phyloP scores from a whole-genome alignment of 208 protist species.

The Herpetomonas samuelpessoai region DNA sequence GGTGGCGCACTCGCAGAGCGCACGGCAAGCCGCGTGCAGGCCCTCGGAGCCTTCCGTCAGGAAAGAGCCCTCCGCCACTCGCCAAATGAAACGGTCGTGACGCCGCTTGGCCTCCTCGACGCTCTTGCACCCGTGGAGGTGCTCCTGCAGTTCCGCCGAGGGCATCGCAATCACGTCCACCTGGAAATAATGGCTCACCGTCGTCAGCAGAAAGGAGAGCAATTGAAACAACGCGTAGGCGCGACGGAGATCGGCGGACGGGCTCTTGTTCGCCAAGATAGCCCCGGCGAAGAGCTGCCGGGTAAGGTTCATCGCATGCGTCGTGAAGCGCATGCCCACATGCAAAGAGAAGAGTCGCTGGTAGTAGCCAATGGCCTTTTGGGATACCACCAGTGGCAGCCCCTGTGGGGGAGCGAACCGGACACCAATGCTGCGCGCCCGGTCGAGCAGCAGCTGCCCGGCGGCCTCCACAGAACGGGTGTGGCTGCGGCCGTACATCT shows the following conservation, averaged over 20 bases:
- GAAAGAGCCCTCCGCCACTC: constrained; percentile 65
- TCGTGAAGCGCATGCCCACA: constrained; percentile 53
- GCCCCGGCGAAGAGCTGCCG: constrained; percentile 58
- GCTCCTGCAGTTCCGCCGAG: constrained; percentile 34
- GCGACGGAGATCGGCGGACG: constrained; percentile 59
- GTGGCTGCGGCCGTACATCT: not conserved
- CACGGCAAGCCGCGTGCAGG: constrained; percentile 46
- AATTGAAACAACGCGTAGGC: constrained; percentile 62
- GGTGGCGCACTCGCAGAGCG: constrained; percentile 31
- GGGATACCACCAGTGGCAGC: constrained; percentile 60
- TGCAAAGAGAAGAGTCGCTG: constrained; percentile 70
- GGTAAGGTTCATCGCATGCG: constrained; percentile 54
- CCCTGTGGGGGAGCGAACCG: constrained; percentile 46
- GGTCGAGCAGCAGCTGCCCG: constrained; percentile 40
- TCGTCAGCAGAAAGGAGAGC: constrained; percentile 57
- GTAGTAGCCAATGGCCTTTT: constrained; percentile 73
- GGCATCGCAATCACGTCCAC: constrained; percentile 68
- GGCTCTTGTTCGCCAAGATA: constrained; percentile 47
- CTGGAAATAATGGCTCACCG: constrained; percentile 69
- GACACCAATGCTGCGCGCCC: constrained; percentile 37
- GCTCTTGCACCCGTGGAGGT: constrained; percentile 41
- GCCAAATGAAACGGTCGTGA: constrained; percentile 79
- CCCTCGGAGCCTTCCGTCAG: constrained; percentile 48
- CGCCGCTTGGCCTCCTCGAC: constrained; percentile 71
- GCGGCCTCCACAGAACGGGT: constrained; percentile 52